Conservation (phyloP, 345 rosid species). For the Populus pruinosa region DNA sequence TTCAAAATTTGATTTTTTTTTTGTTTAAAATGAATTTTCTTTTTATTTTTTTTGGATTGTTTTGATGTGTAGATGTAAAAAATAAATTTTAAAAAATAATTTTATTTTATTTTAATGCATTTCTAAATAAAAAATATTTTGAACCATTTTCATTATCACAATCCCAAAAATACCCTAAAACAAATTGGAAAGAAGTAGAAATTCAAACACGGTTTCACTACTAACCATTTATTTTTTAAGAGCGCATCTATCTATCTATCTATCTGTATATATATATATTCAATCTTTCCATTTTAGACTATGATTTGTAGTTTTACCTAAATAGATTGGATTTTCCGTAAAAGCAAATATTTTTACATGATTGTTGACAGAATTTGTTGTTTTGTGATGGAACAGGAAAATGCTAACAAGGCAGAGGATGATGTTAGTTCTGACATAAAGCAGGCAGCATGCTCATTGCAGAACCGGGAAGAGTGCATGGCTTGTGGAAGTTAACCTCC, state of each 20-base stretch:
- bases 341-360: not conserved
- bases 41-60: too few relatives aligned
- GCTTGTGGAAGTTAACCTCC: slow-evolving; percentile 63
- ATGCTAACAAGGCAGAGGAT: not conserved
- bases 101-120: too few relatives aligned
- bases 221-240: not conserved
- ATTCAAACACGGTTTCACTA: not conserved
- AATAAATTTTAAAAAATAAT: too few relatives aligned
- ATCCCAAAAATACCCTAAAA: too few relatives aligned
- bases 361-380: not conserved
- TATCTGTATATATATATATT: too few relatives aligned
- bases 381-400: slow-evolving; percentile 7
- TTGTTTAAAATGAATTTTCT: too few relatives aligned
- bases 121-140: too few relatives aligned
- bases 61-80: too few relatives aligned
- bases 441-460: slow-evolving; percentile 68
- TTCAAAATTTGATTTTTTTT: too few relatives aligned
- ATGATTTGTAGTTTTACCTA: not conserved
- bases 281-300: not conserved
- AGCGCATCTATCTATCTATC: too few relatives aligned
- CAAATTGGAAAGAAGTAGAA: not conserved
- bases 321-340: not conserved
- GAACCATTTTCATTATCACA: too few relatives aligned
- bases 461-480: slow-evolving; percentile 75
- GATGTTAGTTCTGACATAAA: slow-evolving; percentile 38